A percentile compares a stretch with the other conserved stretches of the same genome.
Evolutionary conservation across 1,284 basidiomycete species (phyloP).

Genomic region (Tilletiaria anomala): DNA sequence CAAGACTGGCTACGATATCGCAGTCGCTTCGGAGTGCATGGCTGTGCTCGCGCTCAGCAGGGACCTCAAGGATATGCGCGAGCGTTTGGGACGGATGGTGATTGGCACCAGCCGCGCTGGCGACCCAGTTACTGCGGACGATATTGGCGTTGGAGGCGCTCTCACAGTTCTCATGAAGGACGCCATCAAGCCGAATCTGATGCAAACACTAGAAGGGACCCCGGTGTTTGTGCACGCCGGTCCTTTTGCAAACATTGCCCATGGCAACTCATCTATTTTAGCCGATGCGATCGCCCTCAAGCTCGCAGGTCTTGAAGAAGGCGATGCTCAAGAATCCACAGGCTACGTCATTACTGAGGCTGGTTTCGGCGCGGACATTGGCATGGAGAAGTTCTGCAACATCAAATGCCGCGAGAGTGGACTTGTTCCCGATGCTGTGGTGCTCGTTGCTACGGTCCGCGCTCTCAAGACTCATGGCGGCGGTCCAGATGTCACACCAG

Average conservation of each 20-base stretch:
- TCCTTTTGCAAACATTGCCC: constrained; percentile 97
- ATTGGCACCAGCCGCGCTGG: constrained; percentile 87
- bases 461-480: constrained; percentile 99
- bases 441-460: constrained; percentile 92
- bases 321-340: constrained; percentile 61
- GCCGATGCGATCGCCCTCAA: constrained; percentile 92
- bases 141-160: constrained; percentile 87
- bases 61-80: constrained; percentile 77
- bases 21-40: constrained; percentile 96
- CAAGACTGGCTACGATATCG: constrained; percentile 85
- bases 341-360: constrained; percentile 97
- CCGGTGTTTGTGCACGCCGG: constrained; percentile 98
- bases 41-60: constrained; percentile 87
- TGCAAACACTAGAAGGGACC: constrained; percentile 96
- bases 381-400: constrained; percentile 76
- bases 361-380: constrained; percentile 97
- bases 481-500: constrained; percentile 89
- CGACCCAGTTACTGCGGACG: constrained; percentile 86
- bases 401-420: constrained; percentile 96
- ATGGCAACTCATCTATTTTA: constrained; percentile 96
- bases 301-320: constrained; percentile 87
- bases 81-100: constrained; percentile 81
- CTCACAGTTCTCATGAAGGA: constrained; percentile 97
- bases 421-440: constrained; percentile 77
- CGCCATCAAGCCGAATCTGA: constrained; percentile 95